Conservation (phyloP, 2,329 filamentous ascomycete species). For the Xylariales sp. region DNA sequence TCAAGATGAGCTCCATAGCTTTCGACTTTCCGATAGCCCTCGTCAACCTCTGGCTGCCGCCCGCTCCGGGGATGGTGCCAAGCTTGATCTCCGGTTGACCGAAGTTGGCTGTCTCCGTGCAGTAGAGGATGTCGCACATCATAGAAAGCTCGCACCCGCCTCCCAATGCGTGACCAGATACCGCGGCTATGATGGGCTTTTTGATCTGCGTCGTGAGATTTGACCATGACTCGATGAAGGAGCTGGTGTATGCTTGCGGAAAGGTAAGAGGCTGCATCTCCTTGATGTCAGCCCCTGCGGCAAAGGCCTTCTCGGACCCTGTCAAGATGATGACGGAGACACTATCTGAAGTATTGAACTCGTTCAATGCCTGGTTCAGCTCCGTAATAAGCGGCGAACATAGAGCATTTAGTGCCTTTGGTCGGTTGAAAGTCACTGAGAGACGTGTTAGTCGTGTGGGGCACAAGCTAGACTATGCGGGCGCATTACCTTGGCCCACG, state of each 20-base stretch:
- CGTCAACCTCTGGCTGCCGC: slow-evolving; percentile 84
- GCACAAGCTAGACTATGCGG: background rate
- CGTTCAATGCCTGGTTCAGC: slow-evolving; percentile 72
- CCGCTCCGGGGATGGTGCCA: slow-evolving; percentile 85
- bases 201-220: slow-evolving; percentile 77
- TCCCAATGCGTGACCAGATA: slow-evolving; percentile 90
- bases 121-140: slow-evolving; percentile 96
- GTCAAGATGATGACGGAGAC: slow-evolving; percentile 80
- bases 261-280: slow-evolving; percentile 96
- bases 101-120: slow-evolving; percentile 79
- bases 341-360: slow-evolving; percentile 64
- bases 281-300: slow-evolving; percentile 96
- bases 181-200: slow-evolving; percentile 90
- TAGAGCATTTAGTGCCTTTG: slow-evolving; percentile 92
- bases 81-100: slow-evolving; percentile 97
- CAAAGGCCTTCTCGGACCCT: slow-evolving; percentile 85
- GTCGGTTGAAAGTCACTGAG: slow-evolving; percentile 85
- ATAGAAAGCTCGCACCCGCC: slow-evolving; percentile 95
- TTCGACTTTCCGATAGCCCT: slow-evolving; percentile 76
- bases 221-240: slow-evolving; percentile 96
- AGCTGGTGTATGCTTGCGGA: slow-evolving; percentile 75
- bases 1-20: slow-evolving; percentile 89
- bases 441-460: slow-evolving; percentile 9
- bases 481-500: slow-evolving; percentile 72
- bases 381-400: slow-evolving; percentile 87